A percentile compares a stretch with the other conserved stretches of the same genome.
These are phyloP conservation scores for Suhomyces panamericanus DNA, from an alignment of 1,139 yeast genomes.

Conservation along the genomic window DNA sequence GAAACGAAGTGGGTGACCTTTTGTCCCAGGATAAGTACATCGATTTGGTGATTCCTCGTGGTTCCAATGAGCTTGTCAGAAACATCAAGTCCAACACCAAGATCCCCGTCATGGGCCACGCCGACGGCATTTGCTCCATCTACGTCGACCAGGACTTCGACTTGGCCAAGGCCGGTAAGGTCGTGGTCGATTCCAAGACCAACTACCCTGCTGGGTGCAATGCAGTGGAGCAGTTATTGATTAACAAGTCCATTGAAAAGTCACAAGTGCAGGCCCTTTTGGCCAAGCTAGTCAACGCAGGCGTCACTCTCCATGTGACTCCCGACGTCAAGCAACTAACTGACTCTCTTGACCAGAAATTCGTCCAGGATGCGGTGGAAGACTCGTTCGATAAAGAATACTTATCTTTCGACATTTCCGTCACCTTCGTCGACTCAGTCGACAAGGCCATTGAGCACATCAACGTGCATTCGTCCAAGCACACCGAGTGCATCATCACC, in stretches of 20 bases:
- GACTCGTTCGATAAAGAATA: constrained; percentile 81
- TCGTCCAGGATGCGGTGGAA: constrained; percentile 26
- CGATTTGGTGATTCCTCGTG: constrained; percentile 95
- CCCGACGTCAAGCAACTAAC: constrained; percentile 44
- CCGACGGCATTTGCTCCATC: constrained; percentile 94
- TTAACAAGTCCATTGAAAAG: constrained; percentile 54
- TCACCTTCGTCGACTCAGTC: constrained; percentile 57
- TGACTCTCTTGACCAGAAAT: constrained; percentile 16
- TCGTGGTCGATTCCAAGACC: constrained; percentile 84
- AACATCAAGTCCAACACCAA: constrained; percentile 83
- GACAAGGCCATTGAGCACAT: constrained; percentile 79
- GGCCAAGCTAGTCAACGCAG: constrained; percentile 55
- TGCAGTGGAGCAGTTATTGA: constrained; percentile 84
- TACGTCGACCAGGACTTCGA: constrained; percentile 80
- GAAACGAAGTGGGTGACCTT: constrained; percentile 86
- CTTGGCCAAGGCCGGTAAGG: constrained; percentile 67
- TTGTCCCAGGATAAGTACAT: constrained; percentile 84
- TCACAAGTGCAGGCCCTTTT: constrained; percentile 45
- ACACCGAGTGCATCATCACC: constrained; percentile 91
- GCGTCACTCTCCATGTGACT: constrained; percentile 71
- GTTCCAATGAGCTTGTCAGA: constrained; percentile 87
- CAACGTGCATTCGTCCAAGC: constrained; percentile 90
- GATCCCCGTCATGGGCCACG: constrained; percentile 97
- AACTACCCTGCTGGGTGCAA: constrained; percentile 99
- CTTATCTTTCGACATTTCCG: constrained; percentile 78